These are phyloP conservation scores for Laguncularia racemosa DNA, from an alignment of 345 rosid genomes.

Conservation along the genomic window DNA sequence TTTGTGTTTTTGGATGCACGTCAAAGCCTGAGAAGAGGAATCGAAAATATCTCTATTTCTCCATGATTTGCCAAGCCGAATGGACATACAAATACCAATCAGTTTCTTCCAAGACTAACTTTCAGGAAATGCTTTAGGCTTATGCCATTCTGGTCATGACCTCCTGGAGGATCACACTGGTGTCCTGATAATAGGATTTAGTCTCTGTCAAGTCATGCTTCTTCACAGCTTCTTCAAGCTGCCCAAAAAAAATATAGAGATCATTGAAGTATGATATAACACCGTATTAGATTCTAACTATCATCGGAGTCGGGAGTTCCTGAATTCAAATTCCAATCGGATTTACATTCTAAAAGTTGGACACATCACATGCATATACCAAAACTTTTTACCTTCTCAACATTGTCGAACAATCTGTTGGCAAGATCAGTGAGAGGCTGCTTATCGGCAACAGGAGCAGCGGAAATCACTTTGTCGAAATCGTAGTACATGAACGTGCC, in stretches of 20 bases:
- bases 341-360: too few species aligned
- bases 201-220: slow-evolving; percentile 42
- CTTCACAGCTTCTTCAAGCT: slow-evolving; percentile 74
- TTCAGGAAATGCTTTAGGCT: neutral
- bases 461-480: slow-evolving; percentile 76
- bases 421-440: slow-evolving; percentile 68
- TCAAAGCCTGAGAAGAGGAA: too few species aligned
- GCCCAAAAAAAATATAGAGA: slow-evolving; percentile 3
- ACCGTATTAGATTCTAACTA: too few species aligned
- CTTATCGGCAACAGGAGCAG: slow-evolving; percentile 46
- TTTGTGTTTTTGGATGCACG: too few species aligned
- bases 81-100: neutral
- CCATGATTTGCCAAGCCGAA: neutral
- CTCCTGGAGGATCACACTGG: slow-evolving; percentile 53
- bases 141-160: slow-evolving; percentile 60
- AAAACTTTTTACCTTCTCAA: slow-evolving; percentile 48
- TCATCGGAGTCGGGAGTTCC: too few species aligned
- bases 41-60: too few species aligned
- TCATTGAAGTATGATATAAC: too few species aligned
- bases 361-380: too few species aligned
- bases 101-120: neutral
- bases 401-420: slow-evolving; percentile 68
- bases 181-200: slow-evolving; percentile 43
- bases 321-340: too few species aligned
- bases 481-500: slow-evolving; percentile 69